Percentiles rank a stretch among this genome's conserved stretches.
Evolutionary conservation across 352 stramenopile species (phyloP).

Genomic region (Globisporangium recalcitrans): DNA sequence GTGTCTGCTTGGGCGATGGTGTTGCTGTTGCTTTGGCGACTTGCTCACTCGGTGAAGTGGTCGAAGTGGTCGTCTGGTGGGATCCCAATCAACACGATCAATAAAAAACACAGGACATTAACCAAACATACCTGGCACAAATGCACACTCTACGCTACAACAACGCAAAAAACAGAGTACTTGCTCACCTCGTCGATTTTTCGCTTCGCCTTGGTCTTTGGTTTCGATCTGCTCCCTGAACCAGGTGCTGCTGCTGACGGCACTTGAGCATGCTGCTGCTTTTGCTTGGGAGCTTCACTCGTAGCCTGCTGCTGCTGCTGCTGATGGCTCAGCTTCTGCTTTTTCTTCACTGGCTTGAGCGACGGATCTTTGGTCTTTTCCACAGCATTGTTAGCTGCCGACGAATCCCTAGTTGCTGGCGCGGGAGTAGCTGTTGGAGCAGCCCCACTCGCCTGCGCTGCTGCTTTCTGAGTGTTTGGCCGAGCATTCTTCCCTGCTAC

Average conservation of each 20-base stretch:
- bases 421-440: too few relatives aligned
- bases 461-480: too few relatives aligned
- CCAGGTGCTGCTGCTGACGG: background rate
- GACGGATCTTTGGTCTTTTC: background rate
- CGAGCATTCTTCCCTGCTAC: background rate
- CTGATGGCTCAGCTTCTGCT: background rate
- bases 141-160: too few relatives aligned
- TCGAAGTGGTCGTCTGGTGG: background rate
- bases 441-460: too few relatives aligned
- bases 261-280: background rate
- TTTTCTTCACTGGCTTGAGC: constrained; percentile 8
- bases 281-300: background rate
- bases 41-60: background rate
- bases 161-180: background rate
- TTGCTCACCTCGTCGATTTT: constrained; percentile 1
- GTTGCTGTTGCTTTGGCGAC: too few relatives aligned
- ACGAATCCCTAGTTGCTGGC: too few relatives aligned
- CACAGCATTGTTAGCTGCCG: background rate
- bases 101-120: background rate
- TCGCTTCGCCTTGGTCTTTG: constrained; percentile 4
- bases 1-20: background rate
- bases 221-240: background rate
- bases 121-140: too few relatives aligned
- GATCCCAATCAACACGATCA: background rate
- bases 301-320: background rate